phyloP scores from a whole-genome alignment of 345 rosid genomes.

The Heritiera littoralis region DNA sequence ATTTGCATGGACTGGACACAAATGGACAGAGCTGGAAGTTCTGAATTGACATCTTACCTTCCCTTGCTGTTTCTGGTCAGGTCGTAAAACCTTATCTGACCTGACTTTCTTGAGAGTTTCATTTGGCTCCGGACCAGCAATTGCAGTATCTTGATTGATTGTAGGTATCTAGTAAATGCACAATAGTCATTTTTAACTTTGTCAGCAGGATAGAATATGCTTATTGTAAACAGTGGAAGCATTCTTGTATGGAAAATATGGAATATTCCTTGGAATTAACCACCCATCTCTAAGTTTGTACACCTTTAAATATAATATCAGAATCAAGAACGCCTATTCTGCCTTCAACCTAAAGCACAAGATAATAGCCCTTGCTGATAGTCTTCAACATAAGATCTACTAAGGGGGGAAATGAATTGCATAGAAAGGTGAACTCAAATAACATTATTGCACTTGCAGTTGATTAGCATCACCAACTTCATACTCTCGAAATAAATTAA shows the following conservation, averaged over 20 bases:
- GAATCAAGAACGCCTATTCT: background rate
- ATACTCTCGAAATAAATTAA: background rate
- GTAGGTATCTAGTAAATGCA: constrained; percentile 56
- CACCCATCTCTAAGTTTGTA: background rate
- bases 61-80: constrained; percentile 59
- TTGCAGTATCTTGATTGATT: constrained; percentile 64
- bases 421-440: background rate
- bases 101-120: constrained; percentile 61
- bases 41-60: constrained; percentile 45
- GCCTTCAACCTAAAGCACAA: background rate
- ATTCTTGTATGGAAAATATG: background rate
- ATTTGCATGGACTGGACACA: background rate
- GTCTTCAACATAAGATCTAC: background rate
- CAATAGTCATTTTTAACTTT: background rate
- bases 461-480: background rate
- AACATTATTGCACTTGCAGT: background rate
- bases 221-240: background rate
- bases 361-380: background rate
- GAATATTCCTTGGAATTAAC: background rate
- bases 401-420: background rate
- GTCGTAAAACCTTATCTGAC: constrained; percentile 69
- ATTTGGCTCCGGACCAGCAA: constrained; percentile 60
- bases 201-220: background rate
- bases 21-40: background rate
- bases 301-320: background rate